Base-by-base conservation (phyloP, 768 basidiomycete species). In the Gautieria morchelliformis region DNA sequence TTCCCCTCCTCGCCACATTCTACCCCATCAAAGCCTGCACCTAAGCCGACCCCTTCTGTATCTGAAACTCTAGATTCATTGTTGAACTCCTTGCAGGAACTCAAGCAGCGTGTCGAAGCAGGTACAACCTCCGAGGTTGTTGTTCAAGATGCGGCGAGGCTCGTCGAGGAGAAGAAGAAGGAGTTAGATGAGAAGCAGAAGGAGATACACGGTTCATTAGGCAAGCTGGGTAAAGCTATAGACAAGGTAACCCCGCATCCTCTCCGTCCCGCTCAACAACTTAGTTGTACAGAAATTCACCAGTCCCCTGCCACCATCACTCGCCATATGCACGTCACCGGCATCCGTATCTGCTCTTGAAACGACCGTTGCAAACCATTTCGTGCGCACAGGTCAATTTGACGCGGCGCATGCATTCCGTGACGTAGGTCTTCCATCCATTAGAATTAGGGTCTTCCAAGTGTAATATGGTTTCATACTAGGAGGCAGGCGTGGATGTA, bases 171-270 rank as follows among this genome's bases (percentile, higher is more conserved):
- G 0, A 81, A 71, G 69, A 93, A 89, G 83, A 92, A 85, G 67
- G 89, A 90, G 58, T 75, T 93, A 1, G 89, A 91, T 58, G 89
- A 93, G 37, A 78, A 85, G 3, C 85, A 93, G 75, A 97, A 94
- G 69, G 93, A 93, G 63, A 78, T 92, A 35, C 90, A 94, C 64
- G 80, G 77, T 19, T 82, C 84, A 2, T 70, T 96, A 9, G 80
- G 83, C 27, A 81, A 82, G 62, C 75, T 94, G 39, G 91, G 90
- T 30, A 97, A 93, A 71, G 78, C 83, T 0, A 69, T 97, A 67
- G 95, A 98, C 66, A 98, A 96, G 85, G 95, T 89, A 56, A 59
- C 24, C 14, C 32, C 19, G 1, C 55, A n/a, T 35, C 42, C 49
- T 17, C 19, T 51, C 20, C 14, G n/a, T 32, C 45, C 66, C 46